Evolutionary conservation across 139 green algal species (phyloP).

Genomic region (Medakamo hakoo): DNA sequence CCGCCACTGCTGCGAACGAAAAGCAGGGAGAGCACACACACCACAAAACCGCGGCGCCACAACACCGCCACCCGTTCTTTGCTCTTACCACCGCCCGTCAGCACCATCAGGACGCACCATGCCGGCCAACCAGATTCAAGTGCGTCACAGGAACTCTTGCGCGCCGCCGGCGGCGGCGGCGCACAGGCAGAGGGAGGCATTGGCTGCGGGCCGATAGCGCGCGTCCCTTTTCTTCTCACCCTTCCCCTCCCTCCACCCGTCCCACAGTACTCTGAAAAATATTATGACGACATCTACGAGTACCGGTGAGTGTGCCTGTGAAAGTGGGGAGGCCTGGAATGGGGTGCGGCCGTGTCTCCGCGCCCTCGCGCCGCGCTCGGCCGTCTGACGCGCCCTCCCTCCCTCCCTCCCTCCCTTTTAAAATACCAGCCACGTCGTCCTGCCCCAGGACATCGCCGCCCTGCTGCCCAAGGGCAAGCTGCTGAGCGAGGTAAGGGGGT

Average conservation of each 20-base stretch:
- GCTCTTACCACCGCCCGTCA: too few relatives aligned
- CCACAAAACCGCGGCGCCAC: too few relatives aligned
- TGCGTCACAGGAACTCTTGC: too few relatives aligned
- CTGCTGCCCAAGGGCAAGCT: slow-evolving; percentile 79
- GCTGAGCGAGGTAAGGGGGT: slow-evolving; percentile 66
- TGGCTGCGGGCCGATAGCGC: too few relatives aligned
- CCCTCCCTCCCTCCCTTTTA: background rate
- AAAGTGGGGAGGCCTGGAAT: background rate
- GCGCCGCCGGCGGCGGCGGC: too few relatives aligned
- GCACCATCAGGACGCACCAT: too few relatives aligned
- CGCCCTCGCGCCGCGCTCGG: background rate
- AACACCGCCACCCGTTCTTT: too few relatives aligned
- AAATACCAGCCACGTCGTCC: slow-evolving; percentile 79
- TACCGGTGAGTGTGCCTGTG: slow-evolving; percentile 42
- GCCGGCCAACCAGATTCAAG: slow-evolving; percentile 19
- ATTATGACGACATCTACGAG: slow-evolving; percentile 82
- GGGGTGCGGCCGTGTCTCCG: background rate
- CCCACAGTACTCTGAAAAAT: slow-evolving; percentile 80
- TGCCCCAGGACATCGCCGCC: slow-evolving; percentile 76
- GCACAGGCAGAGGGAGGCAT: too few relatives aligned
- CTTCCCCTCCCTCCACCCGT: background rate
- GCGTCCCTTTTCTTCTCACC: background rate
- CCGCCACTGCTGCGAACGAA: too few relatives aligned
- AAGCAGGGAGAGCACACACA: too few relatives aligned
- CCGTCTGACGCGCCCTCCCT: background rate